A percentile compares a stretch with the other conserved stretches of the same genome.
Conservation (phyloP, 768 basidiomycete genomes). For the Baorangia bicolor region DNA sequence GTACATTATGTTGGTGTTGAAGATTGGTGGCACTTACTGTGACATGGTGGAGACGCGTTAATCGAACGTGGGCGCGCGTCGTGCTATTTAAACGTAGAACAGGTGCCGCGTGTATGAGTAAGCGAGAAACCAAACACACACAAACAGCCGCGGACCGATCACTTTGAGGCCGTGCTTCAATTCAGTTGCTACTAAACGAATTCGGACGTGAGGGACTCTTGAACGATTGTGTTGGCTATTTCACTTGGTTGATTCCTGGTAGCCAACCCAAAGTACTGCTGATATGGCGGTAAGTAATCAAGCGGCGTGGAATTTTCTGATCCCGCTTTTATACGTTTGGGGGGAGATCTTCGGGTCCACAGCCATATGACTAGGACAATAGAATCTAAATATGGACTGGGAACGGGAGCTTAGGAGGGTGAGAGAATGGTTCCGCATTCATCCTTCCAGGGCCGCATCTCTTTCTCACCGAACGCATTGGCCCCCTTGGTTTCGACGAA, state of each 20-base stretch:
- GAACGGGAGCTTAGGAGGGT: background rate
- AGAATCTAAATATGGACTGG: conserved; percentile 3
- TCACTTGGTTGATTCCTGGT: background rate
- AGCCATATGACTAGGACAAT: conserved; percentile 19
- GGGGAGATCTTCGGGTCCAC: background rate
- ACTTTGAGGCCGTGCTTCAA: background rate
- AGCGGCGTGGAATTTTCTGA: background rate
- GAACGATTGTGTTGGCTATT: background rate
- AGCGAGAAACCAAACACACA: conserved; percentile 2
- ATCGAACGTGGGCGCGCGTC: background rate
- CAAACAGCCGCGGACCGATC: conserved; percentile 13
- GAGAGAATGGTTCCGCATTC: background rate
- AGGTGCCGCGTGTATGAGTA: conserved; percentile 1
- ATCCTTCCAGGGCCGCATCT: conserved; percentile 53
- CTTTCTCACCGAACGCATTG: conserved; percentile 79
- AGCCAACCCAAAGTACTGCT: background rate
- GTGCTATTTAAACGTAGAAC: conserved; percentile 7
- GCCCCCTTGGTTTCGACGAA: conserved; percentile 67
- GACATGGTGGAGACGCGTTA: conserved; percentile 21
- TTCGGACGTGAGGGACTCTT: background rate
- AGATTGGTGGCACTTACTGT: conserved; percentile 5
- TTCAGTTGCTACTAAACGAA: no score
- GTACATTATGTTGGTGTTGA: no score
- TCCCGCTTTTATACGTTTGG: conserved; percentile 4
- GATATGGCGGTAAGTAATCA: conserved; percentile 14